Evolutionary conservation across 2,329 filamentous ascomycete species (phyloP).

Genomic region (Colletotrichum phormii): DNA sequence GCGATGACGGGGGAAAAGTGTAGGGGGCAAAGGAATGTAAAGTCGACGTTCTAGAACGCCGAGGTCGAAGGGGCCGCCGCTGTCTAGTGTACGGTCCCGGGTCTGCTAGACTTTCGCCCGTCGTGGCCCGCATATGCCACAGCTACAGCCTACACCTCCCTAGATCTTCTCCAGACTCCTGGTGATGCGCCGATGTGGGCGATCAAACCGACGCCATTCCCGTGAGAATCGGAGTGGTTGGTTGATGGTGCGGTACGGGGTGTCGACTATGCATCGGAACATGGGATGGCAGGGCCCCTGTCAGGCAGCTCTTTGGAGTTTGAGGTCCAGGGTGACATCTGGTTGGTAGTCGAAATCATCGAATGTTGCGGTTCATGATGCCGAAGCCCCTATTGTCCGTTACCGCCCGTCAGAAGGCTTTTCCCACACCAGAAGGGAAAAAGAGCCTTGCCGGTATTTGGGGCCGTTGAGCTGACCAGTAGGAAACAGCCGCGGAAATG

Average conservation of each 20-base stretch:
- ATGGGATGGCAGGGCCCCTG: conserved; percentile 17
- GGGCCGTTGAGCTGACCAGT: neutral
- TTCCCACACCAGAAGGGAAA: neutral
- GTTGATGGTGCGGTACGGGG: neutral
- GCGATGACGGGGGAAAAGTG: conserved; percentile 9
- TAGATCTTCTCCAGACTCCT: conserved; percentile 1
- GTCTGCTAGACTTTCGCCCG: neutral
- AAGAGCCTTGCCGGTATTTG: neutral
- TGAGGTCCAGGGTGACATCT: neutral
- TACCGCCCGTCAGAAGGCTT: neutral
- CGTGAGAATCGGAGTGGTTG: conserved; percentile 10
- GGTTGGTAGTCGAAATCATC: neutral
- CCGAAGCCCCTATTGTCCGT: neutral
- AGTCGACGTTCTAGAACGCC: conserved; percentile 19
- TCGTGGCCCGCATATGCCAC: too few relatives aligned
- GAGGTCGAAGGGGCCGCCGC: too few relatives aligned
- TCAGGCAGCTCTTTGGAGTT: neutral
- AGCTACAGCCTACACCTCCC: too few relatives aligned
- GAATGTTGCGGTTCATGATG: neutral
- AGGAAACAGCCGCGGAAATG: neutral
- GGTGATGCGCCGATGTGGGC: conserved; percentile 22
- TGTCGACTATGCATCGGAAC: neutral
- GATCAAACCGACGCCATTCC: conserved; percentile 26
- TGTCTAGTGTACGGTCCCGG: neutral
- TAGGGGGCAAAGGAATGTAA: neutral